Evolutionary conservation across 108 stramenopile genomes (phyloP).

Genomic region (Tribonema minus): DNA sequence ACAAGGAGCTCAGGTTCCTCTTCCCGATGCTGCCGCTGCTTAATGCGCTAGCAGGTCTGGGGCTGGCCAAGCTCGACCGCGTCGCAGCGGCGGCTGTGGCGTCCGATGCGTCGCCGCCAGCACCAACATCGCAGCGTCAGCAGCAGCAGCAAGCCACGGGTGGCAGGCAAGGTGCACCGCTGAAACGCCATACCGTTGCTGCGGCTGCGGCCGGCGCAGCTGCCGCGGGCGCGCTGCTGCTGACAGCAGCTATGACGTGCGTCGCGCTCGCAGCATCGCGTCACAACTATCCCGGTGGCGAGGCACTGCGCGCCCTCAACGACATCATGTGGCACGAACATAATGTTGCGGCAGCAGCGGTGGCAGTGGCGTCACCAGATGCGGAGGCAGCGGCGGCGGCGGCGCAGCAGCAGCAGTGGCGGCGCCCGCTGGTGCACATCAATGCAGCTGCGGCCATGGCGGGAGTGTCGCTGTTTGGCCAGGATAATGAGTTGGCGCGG

Average conservation of each 20-base stretch:
- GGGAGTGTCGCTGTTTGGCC: slow-evolving; percentile 7
- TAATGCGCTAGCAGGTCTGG: slow-evolving; percentile 23
- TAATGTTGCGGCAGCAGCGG: not conserved
- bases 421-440: not conserved
- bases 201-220: not conserved
- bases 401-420: too few species aligned
- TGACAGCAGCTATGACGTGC: not conserved
- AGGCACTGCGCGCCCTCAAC: not conserved
- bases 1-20: slow-evolving; percentile 50
- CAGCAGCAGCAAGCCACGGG: not conserved
- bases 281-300: slow-evolving; percentile 1
- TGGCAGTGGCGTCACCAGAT: too few species aligned
- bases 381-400: too few species aligned
- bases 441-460: slow-evolving; percentile 15
- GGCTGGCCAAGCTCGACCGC: not conserved
- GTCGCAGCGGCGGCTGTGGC: not conserved
- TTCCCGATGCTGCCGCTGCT: slow-evolving; percentile 39
- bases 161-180: not conserved
- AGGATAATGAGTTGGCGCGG: too few species aligned
- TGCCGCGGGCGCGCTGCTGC: not conserved
- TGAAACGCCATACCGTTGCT: not conserved
- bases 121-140: not conserved
- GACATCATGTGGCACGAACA: not conserved
- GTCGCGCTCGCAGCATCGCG: not conserved
- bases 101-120: not conserved